Evolutionary conservation across 1,284 basidiomycete genomes (phyloP), one percentile per base, ranked within the genome.

Genomic region (Fomitiporia mediterranea): DNA sequence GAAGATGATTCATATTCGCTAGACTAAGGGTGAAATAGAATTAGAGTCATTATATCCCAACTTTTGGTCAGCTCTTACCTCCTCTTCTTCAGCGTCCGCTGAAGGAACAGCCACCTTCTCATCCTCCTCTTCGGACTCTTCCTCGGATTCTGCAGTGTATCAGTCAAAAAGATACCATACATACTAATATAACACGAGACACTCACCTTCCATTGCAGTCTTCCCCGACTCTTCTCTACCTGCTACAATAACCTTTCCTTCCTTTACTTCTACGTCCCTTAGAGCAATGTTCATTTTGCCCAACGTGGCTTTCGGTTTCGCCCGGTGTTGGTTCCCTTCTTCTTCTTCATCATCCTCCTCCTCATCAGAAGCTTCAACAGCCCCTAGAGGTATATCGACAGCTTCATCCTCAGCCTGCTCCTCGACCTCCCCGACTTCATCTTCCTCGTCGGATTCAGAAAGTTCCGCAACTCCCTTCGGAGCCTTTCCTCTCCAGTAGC

Each of bases 401-500:
- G 78, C 77, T 51, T 81, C 80, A 35, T 68, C 57, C 17, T 63
- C 67, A 13, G 68, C 67, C 48, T 70, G 70, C 19, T 61, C 69
- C 51, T 71, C 69, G 34, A 74, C 75, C 25, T 64, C 62, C 2
- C 66, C 66, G 32, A 80, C 81, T 30, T 77, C 76, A 43, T 86
- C 83, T 23, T 75, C 75, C 21, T 83, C 84, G 59, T 87, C 85
- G 1, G 82, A 83, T 37, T 42, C 32, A 19, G 79, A 74, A 23
- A 73, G 71, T 28, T 81, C 80, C 1, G 70, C 70, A 39, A 73
- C 78, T 48, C 87, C 88, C 69, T 90, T 90, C 0, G 89, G 89
- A 0, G 83, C 89, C 63, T 91, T 91, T 55, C 90, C 89, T 64
- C 87, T 88, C 84, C 88, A 88, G 69, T 92, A 91, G 5, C 89